phyloP scores from a whole-genome alignment of 2,329 filamentous ascomycete genomes.

The Scedosporium apiospermum region DNA sequence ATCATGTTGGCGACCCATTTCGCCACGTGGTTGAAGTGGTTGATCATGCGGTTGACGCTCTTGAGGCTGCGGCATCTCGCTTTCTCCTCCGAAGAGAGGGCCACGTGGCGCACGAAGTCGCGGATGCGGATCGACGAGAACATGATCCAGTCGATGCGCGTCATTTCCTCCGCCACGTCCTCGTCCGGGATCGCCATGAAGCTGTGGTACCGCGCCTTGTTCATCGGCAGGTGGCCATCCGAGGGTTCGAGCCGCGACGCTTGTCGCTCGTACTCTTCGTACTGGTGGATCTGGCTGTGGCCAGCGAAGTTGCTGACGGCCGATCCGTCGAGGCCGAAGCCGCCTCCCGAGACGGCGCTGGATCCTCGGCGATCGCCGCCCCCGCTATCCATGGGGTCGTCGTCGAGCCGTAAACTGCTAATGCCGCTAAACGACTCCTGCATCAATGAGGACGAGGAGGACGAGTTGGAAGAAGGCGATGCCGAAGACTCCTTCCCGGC shows the following conservation, averaged over 20 bases:
- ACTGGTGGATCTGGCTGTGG: slow-evolving; percentile 44
- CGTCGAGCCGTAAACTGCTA: slow-evolving; percentile 38
- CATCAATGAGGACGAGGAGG: slow-evolving; percentile 15
- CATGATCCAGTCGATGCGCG: slow-evolving; percentile 96
- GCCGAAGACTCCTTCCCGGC: slow-evolving; percentile 14
- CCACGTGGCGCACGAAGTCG: slow-evolving; percentile 87
- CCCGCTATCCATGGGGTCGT: slow-evolving; percentile 18
- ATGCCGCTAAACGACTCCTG: slow-evolving; percentile 33
- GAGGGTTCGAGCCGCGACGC: slow-evolving; percentile 63
- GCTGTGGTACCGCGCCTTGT: slow-evolving; percentile 79
- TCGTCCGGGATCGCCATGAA: slow-evolving; percentile 84
- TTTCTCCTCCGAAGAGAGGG: slow-evolving; percentile 59
- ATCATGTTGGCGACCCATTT: slow-evolving; percentile 78
- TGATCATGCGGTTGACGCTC: slow-evolving; percentile 90
- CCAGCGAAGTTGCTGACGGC: slow-evolving; percentile 6
- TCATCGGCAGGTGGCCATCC: slow-evolving; percentile 54
- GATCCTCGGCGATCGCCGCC: not conserved
- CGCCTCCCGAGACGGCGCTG: not conserved
- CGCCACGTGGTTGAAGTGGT: slow-evolving; percentile 80
- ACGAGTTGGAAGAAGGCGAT: not conserved
- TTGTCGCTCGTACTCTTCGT: slow-evolving; percentile 74
- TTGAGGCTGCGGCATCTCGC: slow-evolving; percentile 67
- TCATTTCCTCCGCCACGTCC: slow-evolving; percentile 82
- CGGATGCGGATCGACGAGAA: slow-evolving; percentile 90
- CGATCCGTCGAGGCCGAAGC: not conserved